Evolutionary conservation across 192 early-diverging fungal species (phyloP).

Genomic region (Entomortierella chlamydospora): DNA sequence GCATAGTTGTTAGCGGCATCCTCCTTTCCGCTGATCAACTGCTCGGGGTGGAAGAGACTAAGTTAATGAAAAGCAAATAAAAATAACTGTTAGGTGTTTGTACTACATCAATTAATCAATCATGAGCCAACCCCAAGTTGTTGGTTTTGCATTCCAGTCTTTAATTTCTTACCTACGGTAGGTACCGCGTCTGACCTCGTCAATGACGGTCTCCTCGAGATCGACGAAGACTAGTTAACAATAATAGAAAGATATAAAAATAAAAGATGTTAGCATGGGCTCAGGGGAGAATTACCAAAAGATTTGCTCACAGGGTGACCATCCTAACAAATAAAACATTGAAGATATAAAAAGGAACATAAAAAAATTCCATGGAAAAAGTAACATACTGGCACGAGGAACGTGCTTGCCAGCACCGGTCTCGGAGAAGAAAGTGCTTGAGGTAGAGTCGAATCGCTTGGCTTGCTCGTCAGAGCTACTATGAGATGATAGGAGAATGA

Average conservation of each 20-base stretch:
- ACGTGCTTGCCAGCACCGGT: conserved; percentile 99
- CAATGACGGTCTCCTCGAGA: conserved; percentile 95
- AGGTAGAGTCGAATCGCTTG: conserved; percentile 86
- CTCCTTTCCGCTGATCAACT: conserved; percentile 99
- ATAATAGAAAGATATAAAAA: conserved; percentile 1
- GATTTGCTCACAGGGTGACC: conserved; percentile 3
- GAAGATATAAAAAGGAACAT: background rate
- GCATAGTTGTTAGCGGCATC: conserved; percentile 99
- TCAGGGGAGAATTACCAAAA: background rate
- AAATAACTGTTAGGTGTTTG: background rate
- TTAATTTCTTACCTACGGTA: conserved; percentile 80
- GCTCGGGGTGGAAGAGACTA: conserved; percentile 78
- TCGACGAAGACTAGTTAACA: conserved; percentile 98
- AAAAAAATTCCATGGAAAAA: background rate
- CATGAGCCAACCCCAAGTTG: too few species aligned
- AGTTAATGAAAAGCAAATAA: background rate
- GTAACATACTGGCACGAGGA: conserved; percentile 81
- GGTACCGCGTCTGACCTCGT: conserved; percentile 99
- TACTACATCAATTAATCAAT: background rate
- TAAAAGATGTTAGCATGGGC: conserved; percentile 2
- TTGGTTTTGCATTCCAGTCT: too few species aligned
- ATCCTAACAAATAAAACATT: background rate
- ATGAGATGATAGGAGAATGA: background rate
- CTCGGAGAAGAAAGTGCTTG: conserved; percentile 99
- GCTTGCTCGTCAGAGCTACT: conserved; percentile 84